Evolutionary conservation across 73 alveolate species (phyloP).

Genomic region (Tetrahymena thermophila): DNA sequence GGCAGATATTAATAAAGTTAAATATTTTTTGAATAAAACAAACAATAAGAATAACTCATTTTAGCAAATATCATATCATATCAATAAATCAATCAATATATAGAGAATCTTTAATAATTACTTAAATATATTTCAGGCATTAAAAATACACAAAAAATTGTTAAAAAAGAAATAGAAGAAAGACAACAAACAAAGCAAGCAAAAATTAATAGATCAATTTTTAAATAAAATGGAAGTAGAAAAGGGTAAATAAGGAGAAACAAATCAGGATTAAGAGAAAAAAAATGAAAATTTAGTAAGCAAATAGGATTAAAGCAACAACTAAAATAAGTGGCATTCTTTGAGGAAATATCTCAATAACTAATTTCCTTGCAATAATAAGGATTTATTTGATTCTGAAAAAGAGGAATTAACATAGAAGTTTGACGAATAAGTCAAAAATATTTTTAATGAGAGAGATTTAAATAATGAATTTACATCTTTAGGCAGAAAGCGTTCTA

Average conservation of each 20-base stretch:
- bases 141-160: no score
- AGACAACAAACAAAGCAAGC: no score
- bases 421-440: background rate
- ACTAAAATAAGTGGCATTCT: background rate
- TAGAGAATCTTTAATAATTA: background rate
- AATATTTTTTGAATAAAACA: no score
- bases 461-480: background rate
- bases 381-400: background rate
- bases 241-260: background rate
- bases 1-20: no score
- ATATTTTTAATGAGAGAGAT: background rate
- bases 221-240: background rate
- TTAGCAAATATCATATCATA: background rate
- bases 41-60: background rate
- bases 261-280: background rate
- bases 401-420: background rate
- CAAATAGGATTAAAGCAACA: background rate
- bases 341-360: background rate
- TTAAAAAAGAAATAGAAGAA: background rate
- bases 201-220: background rate
- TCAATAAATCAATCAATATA: background rate
- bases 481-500: background rate
- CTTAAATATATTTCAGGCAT: background rate
- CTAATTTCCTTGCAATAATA: background rate
- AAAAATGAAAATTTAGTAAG: background rate